Conservation (phyloP, 1,284 basidiomycete genomes). For the Apiotrichum domesticum region DNA sequence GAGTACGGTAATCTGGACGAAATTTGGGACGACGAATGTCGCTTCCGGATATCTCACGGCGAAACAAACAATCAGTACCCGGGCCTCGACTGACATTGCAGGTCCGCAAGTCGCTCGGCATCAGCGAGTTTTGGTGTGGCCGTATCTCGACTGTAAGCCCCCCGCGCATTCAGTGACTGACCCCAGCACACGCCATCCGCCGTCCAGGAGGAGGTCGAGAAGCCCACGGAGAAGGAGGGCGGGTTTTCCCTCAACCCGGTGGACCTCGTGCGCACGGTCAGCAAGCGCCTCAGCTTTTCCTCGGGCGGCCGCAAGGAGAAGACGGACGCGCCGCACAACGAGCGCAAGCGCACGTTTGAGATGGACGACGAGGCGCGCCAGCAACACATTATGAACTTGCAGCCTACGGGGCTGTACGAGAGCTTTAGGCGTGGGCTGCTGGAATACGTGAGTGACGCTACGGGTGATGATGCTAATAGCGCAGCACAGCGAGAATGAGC, state of each 20-base stretch:
- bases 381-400: conserved; percentile 24
- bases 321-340: background rate
- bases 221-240: background rate
- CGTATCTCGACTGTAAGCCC: conserved; percentile 12
- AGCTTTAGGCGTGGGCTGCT: conserved; percentile 39
- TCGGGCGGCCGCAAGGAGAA: background rate
- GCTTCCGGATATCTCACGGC: too few species aligned
- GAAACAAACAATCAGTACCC: background rate
- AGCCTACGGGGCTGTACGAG: conserved; percentile 35
- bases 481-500: conserved; percentile 20
- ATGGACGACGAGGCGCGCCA: conserved; percentile 23
- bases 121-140: conserved; percentile 38
- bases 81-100: conserved; percentile 1
- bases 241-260: background rate
- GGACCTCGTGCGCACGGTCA: background rate
- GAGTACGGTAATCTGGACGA: background rate
- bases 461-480: background rate
- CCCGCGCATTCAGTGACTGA: background rate
- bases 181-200: conserved; percentile 5
- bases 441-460: conserved; percentile 21
- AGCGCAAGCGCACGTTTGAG: conserved; percentile 9
- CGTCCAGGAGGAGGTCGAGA: background rate
- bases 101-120: conserved; percentile 26
- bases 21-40: too few species aligned
- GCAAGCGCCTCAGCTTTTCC: background rate